Percentiles rank a stretch among this genome's conserved stretches.
Conservation (phyloP, 805 yeast genomes). For the Saturnispora dispora region DNA sequence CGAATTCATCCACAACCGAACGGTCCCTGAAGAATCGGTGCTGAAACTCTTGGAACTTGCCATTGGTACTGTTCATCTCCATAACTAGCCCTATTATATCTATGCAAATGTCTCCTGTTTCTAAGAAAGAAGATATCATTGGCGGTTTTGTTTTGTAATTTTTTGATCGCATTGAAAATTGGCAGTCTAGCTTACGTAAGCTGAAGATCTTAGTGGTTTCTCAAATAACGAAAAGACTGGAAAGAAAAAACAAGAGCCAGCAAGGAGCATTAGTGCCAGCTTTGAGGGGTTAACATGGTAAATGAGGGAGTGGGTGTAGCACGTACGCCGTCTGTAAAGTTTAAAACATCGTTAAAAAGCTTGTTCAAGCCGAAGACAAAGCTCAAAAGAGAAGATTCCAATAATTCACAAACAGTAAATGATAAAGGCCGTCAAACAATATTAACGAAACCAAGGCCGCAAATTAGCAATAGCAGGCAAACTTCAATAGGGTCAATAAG, state of each 20-base stretch:
- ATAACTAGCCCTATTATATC: not conserved
- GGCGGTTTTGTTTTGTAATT: not conserved
- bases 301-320: not conserved
- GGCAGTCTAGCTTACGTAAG: not conserved
- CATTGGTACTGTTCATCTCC: not conserved
- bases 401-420: not conserved
- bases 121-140: not conserved
- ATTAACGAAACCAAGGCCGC: not conserved
- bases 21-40: not conserved
- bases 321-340: not conserved
- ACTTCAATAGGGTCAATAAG: not conserved
- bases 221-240: not conserved
- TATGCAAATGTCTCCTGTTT: not conserved
- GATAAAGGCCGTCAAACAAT: not conserved
- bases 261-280: not conserved
- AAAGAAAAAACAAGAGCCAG: not conserved
- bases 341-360: not conserved
- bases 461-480: not conserved
- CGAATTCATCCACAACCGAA: not conserved
- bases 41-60: not conserved
- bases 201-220: not conserved
- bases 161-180: not conserved
- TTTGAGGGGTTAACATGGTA: not conserved
- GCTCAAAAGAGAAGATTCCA: not conserved
- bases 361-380: not conserved